phyloP scores from a whole-genome alignment of 495 filamentous ascomycete genomes.

The Neurospora sp. region DNA sequence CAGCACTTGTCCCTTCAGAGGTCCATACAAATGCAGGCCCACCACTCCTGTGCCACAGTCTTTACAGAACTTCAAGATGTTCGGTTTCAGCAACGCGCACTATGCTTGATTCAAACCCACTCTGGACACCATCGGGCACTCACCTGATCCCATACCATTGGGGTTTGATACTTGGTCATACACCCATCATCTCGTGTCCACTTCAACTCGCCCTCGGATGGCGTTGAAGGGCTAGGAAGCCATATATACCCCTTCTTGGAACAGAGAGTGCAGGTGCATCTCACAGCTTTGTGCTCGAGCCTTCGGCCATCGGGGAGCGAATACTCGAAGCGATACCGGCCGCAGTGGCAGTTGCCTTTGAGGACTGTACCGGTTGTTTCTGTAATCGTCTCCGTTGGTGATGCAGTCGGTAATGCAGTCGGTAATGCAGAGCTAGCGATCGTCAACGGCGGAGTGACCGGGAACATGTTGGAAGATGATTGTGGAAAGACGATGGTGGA shows the following conservation, averaged over 20 bases:
- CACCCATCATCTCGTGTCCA: constrained; percentile 2
- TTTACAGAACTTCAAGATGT: constrained; percentile 9
- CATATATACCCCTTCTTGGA: constrained; percentile 16
- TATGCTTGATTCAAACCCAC: neutral
- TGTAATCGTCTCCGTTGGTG: neutral
- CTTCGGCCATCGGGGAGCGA: neutral
- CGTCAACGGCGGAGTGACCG: neutral
- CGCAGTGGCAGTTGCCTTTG: constrained; percentile 26
- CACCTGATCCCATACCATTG: constrained; percentile 1
- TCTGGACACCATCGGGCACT: neutral
- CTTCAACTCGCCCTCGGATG: neutral
- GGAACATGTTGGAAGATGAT: neutral
- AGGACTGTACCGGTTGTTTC: neutral
- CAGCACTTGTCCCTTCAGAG: constrained; percentile 1
- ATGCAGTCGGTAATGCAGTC: neutral
- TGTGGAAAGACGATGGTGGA: neutral
- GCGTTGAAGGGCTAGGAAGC: neutral
- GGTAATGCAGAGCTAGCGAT: no score
- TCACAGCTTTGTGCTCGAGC: constrained; percentile 2
- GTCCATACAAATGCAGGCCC: constrained; percentile 6
- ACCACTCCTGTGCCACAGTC: constrained; percentile 9
- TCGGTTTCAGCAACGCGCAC: neutral
- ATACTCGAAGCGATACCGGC: constrained; percentile 17
- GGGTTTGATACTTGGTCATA: constrained; percentile 1
- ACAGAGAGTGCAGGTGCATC: constrained; percentile 16